Evolutionary conservation across 306 rosid genomes (phyloP).

Genomic region (Trifolium pratense): DNA sequence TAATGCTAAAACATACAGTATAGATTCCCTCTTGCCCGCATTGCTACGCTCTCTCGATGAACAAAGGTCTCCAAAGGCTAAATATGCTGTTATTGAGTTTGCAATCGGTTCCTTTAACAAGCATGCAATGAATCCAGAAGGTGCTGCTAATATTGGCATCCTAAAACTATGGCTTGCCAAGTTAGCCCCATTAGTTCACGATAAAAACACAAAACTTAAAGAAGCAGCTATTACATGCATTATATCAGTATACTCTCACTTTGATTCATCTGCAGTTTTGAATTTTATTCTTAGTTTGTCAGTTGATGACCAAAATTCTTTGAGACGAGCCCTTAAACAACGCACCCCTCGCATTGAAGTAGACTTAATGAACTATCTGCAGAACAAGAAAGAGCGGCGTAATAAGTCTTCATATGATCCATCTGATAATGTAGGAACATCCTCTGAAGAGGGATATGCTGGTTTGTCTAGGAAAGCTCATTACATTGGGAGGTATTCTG

Average conservation of each 20-base stretch:
- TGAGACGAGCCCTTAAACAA: slow-evolving; percentile 98
- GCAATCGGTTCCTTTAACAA: slow-evolving; percentile 82
- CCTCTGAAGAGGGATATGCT: slow-evolving; percentile 89
- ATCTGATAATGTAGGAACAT: slow-evolving; percentile 89
- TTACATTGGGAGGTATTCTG: slow-evolving; percentile 78
- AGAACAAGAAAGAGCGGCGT: slow-evolving; percentile 93
- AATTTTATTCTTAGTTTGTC: slow-evolving; percentile 91
- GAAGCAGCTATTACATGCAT: slow-evolving; percentile 95
- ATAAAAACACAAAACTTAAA: slow-evolving; percentile 89
- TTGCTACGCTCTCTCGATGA: slow-evolving; percentile 95
- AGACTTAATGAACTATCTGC: slow-evolving; percentile 89
- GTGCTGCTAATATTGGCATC: slow-evolving; percentile 84
- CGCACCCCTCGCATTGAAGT: slow-evolving; percentile 98
- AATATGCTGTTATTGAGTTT: slow-evolving; percentile 96
- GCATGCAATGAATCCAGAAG: slow-evolving; percentile 81
- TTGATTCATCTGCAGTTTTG: slow-evolving; percentile 84
- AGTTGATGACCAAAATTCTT: slow-evolving; percentile 91
- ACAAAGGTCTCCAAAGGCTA: slow-evolving; percentile 98
- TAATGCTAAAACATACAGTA: slow-evolving; percentile 81
- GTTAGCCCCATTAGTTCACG: slow-evolving; percentile 85
- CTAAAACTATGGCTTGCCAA: slow-evolving; percentile 94
- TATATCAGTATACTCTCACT: slow-evolving; percentile 95
- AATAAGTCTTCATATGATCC: slow-evolving; percentile 81
- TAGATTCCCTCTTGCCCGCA: slow-evolving; percentile 93
- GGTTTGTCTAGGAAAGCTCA: slow-evolving; percentile 74